These are phyloP conservation scores for Phoma herbarum DNA, from an alignment of 2,329 filamentous ascomycete species.

Conservation along the genomic window DNA sequence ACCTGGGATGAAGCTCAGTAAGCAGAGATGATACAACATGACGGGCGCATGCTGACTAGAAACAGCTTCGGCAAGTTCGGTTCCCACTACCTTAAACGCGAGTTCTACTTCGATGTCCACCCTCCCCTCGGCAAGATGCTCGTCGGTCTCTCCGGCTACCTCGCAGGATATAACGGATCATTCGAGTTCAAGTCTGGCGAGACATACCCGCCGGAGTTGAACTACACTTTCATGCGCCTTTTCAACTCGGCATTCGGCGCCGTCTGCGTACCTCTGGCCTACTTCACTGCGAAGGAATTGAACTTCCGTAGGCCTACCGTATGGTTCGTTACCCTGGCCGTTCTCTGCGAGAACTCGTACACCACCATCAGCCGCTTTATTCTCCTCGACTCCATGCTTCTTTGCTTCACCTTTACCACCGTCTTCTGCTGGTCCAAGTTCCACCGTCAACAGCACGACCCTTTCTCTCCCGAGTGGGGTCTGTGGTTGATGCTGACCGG, in stretches of 20 bases:
- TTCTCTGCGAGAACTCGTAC: constrained; percentile 98
- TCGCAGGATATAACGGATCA: constrained; percentile 97
- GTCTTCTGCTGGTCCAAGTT: constrained; percentile 98
- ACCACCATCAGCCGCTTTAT: constrained; percentile 99
- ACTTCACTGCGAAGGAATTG: constrained; percentile 92
- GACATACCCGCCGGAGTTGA: constrained; percentile 88
- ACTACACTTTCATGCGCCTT: constrained; percentile 98
- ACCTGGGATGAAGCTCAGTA: constrained; percentile 82
- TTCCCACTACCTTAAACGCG: constrained; percentile 97
- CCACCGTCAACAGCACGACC: constrained; percentile 83
- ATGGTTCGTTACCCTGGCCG: constrained; percentile 96
- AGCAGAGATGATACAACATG: constrained; percentile 37
- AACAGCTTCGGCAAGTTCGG: constrained; percentile 93
- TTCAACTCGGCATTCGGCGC: constrained; percentile 98
- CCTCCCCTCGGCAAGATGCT: constrained; percentile 98
- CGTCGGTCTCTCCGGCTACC: constrained; percentile 92
- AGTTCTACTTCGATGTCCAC: constrained; percentile 99
- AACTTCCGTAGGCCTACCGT: constrained; percentile 86
- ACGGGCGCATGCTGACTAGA: constrained; percentile 32
- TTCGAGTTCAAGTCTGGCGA: constrained; percentile 99
- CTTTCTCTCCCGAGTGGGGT: constrained; percentile 93
- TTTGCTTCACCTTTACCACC: constrained; percentile 98
- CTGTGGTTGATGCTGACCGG: constrained; percentile 93
- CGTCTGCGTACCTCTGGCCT: constrained; percentile 89
- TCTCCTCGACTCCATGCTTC: constrained; percentile 96